Evolutionary conservation across 352 stramenopile species (phyloP).

Genomic region (Vaucheria bursata): DNA sequence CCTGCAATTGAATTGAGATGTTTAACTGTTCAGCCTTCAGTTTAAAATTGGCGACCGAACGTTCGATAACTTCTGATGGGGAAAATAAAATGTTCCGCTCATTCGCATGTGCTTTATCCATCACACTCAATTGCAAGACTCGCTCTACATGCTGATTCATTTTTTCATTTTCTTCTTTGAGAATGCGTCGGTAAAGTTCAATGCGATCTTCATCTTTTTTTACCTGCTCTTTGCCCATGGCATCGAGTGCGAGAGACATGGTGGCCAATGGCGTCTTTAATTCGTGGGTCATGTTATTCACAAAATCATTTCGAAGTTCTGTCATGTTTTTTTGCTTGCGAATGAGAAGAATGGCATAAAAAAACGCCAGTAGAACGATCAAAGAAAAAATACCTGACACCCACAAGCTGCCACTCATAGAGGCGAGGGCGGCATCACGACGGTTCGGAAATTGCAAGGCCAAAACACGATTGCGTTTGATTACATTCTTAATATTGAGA

Average conservation of each 20-base stretch:
- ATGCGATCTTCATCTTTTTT: neutral
- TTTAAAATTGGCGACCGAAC: neutral
- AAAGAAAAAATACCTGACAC: too few relatives aligned
- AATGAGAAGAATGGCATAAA: too few relatives aligned
- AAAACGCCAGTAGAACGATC: too few relatives aligned
- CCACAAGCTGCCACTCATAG: too few relatives aligned
- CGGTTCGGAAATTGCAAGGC: too few relatives aligned
- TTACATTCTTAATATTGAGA: too few relatives aligned
- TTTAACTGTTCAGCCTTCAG: neutral
- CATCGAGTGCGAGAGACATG: neutral
- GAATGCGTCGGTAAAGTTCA: neutral
- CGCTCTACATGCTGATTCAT: neutral
- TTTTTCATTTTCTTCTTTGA: neutral
- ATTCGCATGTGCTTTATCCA: neutral
- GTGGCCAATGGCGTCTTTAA: neutral
- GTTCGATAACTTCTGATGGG: neutral
- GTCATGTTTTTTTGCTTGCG: neutral
- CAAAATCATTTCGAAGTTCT: neutral
- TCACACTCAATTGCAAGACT: neutral
- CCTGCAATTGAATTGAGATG: neutral
- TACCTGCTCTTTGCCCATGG: neutral
- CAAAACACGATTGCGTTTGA: too few relatives aligned
- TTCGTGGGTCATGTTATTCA: conserved; percentile 2
- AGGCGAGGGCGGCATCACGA: too few relatives aligned
- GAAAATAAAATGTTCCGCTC: neutral